Conservation (phyloP, 352 stramenopile genomes). For the Phytophthora chlamydospora region DNA sequence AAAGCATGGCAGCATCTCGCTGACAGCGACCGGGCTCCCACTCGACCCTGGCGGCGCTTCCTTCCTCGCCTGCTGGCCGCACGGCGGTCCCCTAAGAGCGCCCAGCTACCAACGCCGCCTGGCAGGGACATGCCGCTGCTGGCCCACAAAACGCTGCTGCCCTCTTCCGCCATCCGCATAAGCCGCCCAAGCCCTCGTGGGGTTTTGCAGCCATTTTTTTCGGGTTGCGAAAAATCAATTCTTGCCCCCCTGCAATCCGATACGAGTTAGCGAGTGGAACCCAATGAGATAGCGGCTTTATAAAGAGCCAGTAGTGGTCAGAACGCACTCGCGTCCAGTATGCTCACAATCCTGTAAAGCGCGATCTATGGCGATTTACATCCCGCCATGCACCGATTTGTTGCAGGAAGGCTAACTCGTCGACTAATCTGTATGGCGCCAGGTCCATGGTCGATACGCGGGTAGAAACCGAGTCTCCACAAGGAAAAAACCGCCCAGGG, state of each 20-base stretch:
- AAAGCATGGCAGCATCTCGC: neutral
- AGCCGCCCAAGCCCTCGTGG: conserved; percentile 24
- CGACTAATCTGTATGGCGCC: conserved; percentile 14
- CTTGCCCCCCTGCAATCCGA: neutral
- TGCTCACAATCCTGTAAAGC: neutral
- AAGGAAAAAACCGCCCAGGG: conserved; percentile 28
- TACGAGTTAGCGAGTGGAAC: conserved; percentile 17
- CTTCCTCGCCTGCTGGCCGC: conserved; percentile 5
- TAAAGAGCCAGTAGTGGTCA: conserved; percentile 28
- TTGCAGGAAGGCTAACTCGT: conserved; percentile 3
- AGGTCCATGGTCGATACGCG: conserved; percentile 3
- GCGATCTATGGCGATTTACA: neutral
- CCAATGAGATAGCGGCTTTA: conserved; percentile 19
- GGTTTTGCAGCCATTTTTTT: conserved; percentile 20
- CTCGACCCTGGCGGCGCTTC: neutral
- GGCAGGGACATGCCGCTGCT: conserved; percentile 11
- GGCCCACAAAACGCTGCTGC: conserved; percentile 7
- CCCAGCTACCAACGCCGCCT: conserved; percentile 16
- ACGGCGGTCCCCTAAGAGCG: conserved; percentile 16
- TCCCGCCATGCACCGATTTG: neutral
- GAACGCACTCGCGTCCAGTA: conserved; percentile 16
- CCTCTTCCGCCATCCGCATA: conserved; percentile 28
- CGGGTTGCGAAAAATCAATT: conserved; percentile 24
- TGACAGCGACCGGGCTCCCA: too few relatives aligned
- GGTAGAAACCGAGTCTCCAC: conserved; percentile 35